Base-by-base conservation (phyloP, 768 basidiomycete species). In the Rhodotorula graminis region DNA sequence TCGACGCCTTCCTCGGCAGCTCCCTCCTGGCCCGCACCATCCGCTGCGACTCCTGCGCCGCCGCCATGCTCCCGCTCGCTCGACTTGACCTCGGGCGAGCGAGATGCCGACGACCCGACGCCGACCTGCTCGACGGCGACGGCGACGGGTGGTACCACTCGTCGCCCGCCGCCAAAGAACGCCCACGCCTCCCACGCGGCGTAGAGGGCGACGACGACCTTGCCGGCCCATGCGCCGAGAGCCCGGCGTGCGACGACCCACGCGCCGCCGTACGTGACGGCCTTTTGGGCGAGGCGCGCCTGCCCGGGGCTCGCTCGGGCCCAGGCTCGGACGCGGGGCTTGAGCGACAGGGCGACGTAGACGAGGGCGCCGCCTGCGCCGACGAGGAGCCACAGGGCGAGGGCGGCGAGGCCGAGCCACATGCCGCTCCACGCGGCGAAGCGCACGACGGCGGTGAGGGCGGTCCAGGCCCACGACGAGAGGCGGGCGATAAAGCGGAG, bases 391-490 rank as follows among this genome's bases (percentile, higher is more conserved):
- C 70, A 71, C 18, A 46, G 14, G 3, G 37, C 65, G 19, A 27
- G 55, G 25, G 65, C 70, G 46, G 59, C 6, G n/a, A 71, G 40
- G 6, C 70, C 70, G 16, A 33, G 7, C 60, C 61, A 71, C 50
- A 65, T 53, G 9, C 16, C 40, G 29, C 6, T 6, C 59, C 52
- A 62, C 27, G 59, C 33, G 16, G 49, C 6, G n/a, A 57, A 47
- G 19, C 61, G 25, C 27, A 71, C 44, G 25, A 71, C 6, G 25
- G 27, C 31, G 5, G 57, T 25, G 60, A 61, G n/a, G 29, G 49
- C 16, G n/a, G 9, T n/a, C 52, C 63, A 46, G 50, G 15, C 16
- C 21, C 10, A 18, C 11, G 7, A 18, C 37, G 60, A 9, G 42
- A 23, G 15, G 58, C 33, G n/a, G 4, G 31, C 53, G 46, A 52